Percentiles rank a stretch among this genome's conserved stretches.
Evolutionary conservation across 305 asterid genomes (phyloP).

Genomic region (Salvia sclarea): DNA sequence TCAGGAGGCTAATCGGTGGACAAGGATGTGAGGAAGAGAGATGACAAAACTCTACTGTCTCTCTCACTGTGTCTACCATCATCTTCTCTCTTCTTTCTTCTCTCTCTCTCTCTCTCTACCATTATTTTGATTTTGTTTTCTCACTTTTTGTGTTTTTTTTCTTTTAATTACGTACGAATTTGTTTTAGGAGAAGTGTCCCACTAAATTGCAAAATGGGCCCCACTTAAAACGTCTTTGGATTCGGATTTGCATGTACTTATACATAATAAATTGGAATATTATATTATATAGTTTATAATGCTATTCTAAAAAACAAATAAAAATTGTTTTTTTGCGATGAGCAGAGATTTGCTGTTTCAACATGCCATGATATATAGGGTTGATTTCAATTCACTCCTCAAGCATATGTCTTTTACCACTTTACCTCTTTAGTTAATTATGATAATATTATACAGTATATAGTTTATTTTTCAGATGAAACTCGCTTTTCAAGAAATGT

Average conservation of each 20-base stretch:
- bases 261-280: neutral
- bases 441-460: too few species aligned
- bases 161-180: neutral
- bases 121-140: conserved; percentile 24
- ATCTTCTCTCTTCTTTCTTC: neutral
- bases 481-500: neutral
- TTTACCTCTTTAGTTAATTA: neutral
- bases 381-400: neutral
- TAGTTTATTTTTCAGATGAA: too few species aligned
- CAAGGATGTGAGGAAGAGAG: conserved; percentile 40
- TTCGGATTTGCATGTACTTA: conserved; percentile 43
- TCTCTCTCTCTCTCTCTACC: conserved; percentile 27
- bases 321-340: neutral
- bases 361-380: neutral
- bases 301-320: too few species aligned
- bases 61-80: conserved; percentile 28
- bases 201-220: conserved; percentile 26
- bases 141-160: conserved; percentile 22
- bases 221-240: conserved; percentile 37
- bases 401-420: neutral
- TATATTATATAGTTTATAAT: neutral
- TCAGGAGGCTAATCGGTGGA: conserved; percentile 41
- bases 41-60: conserved; percentile 41
- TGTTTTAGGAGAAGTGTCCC: conserved; percentile 27
- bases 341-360: neutral